phyloP scores from a whole-genome alignment of 345 rosid genomes.

The Gossypium anomalum region DNA sequence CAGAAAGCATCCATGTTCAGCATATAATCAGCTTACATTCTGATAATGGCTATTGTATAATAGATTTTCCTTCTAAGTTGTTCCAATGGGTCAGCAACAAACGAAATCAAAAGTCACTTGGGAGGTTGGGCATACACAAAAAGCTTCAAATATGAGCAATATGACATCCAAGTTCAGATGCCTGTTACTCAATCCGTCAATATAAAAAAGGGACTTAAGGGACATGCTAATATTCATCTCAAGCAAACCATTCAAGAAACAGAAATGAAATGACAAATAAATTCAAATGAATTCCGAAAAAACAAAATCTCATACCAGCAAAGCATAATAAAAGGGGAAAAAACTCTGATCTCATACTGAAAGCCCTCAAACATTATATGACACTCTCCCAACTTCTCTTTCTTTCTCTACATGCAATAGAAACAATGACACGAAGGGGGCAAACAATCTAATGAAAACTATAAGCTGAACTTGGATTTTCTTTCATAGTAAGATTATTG shows the following conservation, averaged over 20 bases:
- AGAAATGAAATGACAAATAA: conserved; percentile 8
- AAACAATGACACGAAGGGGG: conserved; percentile 20
- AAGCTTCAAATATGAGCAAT: background rate
- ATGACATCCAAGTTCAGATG: background rate
- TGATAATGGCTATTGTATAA: background rate
- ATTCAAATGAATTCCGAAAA: background rate
- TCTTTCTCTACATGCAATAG: conserved; percentile 20
- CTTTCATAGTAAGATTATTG: conserved; percentile 41
- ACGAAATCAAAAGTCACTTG: background rate
- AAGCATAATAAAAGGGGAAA: background rate
- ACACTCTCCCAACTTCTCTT: conserved; percentile 30
- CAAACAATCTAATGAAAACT: conserved; percentile 29
- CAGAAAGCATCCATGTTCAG: background rate
- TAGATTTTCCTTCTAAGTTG: background rate
- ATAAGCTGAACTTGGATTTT: conserved; percentile 29
- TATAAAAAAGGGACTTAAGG: background rate
- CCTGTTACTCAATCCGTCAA: background rate
- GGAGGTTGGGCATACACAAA: background rate
- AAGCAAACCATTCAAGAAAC: conserved; percentile 4
- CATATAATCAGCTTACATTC: background rate
- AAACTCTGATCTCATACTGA: background rate
- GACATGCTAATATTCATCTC: background rate
- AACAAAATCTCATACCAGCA: conserved; percentile 13
- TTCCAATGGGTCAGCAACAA: background rate
- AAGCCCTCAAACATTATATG: conserved; percentile 25